phyloP scores from a whole-genome alignment of 768 basidiomycete species.

The Mycena polygramma region DNA sequence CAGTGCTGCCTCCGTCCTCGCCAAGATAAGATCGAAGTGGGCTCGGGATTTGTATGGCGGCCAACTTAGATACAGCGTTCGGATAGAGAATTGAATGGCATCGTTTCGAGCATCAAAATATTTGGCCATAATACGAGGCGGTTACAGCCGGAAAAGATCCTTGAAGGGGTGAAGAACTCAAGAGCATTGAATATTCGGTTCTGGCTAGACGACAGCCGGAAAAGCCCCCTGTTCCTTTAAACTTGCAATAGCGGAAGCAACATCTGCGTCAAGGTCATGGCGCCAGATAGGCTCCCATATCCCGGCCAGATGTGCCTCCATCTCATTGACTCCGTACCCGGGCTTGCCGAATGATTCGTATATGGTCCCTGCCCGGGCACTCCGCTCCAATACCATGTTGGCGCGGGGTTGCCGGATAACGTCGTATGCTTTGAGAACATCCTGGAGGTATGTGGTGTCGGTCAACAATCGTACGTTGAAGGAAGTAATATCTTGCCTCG shows the following conservation, averaged over 20 bases:
- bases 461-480: neutral
- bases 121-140: neutral
- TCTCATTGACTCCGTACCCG: slow-evolving; percentile 45
- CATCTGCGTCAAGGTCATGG: slow-evolving; percentile 58
- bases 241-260: slow-evolving; percentile 46
- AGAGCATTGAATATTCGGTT: neutral
- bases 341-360: slow-evolving; percentile 57
- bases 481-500: slow-evolving; percentile 46
- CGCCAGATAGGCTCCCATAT: slow-evolving; percentile 66
- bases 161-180: neutral
- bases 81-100: slow-evolving; percentile 5
- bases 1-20: slow-evolving; percentile 4
- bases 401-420: slow-evolving; percentile 59
- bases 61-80: neutral
- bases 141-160: slow-evolving; percentile 8
- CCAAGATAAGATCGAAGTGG: slow-evolving; percentile 1
- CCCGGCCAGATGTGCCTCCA: slow-evolving; percentile 50
- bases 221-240: slow-evolving; percentile 32
- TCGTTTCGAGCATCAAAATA: neutral
- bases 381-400: slow-evolving; percentile 61
- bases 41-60: neutral
- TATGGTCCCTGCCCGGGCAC: slow-evolving; percentile 55
- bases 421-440: slow-evolving; percentile 62
- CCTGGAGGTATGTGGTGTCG: slow-evolving; percentile 45
- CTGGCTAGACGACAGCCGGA: neutral